phyloP scores from a whole-genome alignment of 768 basidiomycete genomes.

The Filobasidium floriforme region DNA sequence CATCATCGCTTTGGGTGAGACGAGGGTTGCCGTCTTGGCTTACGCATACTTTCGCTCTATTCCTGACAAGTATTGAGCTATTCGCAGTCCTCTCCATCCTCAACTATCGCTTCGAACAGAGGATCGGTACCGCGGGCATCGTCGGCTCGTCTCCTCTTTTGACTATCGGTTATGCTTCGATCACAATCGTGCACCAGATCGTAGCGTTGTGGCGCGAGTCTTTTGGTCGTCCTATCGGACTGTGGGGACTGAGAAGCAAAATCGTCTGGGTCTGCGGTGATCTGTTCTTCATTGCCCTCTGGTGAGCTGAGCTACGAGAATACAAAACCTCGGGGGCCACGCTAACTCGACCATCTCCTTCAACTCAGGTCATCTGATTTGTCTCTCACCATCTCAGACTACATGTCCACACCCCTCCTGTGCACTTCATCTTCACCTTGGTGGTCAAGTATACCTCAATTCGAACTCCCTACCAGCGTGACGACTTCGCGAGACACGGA shows the following conservation, averaged over 20 bases:
- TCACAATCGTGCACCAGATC: constrained; percentile 37
- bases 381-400: constrained; percentile 38
- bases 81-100: not conserved
- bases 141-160: constrained; percentile 41
- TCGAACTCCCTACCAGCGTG: constrained; percentile 31
- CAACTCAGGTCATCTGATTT: constrained; percentile 26
- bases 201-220: constrained; percentile 43
- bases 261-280: constrained; percentile 45
- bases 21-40: not conserved
- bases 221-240: constrained; percentile 43
- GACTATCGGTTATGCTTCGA: constrained; percentile 34
- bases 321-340: not conserved
- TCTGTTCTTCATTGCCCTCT: constrained; percentile 41
- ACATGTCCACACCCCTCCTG: constrained; percentile 40
- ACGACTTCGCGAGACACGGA: constrained; percentile 22
- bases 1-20: constrained; percentile 9
- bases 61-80: not conserved
- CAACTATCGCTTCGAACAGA: constrained; percentile 1
- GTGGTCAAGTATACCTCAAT: constrained; percentile 32
- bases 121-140: constrained; percentile 28
- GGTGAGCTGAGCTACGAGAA: constrained; percentile 29
- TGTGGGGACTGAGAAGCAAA: constrained; percentile 44
- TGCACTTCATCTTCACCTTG: constrained; percentile 33
- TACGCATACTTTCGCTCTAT: not conserved
- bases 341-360: not conserved